phyloP scores from a whole-genome alignment of 768 basidiomycete genomes.

The Podaxis carcinomalis region DNA sequence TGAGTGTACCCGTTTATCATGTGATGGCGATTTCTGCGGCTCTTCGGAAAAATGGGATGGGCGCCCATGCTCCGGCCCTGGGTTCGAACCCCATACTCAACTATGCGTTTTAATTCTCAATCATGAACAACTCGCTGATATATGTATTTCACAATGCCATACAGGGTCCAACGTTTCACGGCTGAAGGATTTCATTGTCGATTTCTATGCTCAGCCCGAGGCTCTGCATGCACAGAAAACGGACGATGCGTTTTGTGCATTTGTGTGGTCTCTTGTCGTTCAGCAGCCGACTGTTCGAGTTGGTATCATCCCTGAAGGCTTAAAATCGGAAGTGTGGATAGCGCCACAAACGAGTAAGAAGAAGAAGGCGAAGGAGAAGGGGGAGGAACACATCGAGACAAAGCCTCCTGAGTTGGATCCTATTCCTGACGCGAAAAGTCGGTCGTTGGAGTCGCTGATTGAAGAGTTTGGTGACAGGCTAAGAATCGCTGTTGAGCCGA shows the following conservation, averaged over 20 bases:
- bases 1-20: slow-evolving; percentile 41
- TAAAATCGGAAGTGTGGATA: slow-evolving; percentile 66
- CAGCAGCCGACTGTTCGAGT: slow-evolving; percentile 72
- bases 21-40: slow-evolving; percentile 19
- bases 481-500: slow-evolving; percentile 71
- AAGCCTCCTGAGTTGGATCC: slow-evolving; percentile 43
- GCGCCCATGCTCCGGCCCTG: slow-evolving; percentile 14
- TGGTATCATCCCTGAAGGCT: slow-evolving; percentile 60
- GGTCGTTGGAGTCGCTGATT: slow-evolving; percentile 52
- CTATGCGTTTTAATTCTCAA: slow-evolving; percentile 13
- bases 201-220: slow-evolving; percentile 52
- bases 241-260: slow-evolving; percentile 74
- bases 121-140: neutral
- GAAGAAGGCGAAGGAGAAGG: slow-evolving; percentile 58
- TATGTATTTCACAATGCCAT: slow-evolving; percentile 9
- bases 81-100: slow-evolving; percentile 44
- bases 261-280: slow-evolving; percentile 78
- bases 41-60: slow-evolving; percentile 1
- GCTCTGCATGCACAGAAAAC: slow-evolving; percentile 46
- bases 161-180: slow-evolving; percentile 75
- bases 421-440: slow-evolving; percentile 51
- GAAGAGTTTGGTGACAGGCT: slow-evolving; percentile 56
- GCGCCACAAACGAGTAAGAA: slow-evolving; percentile 71
- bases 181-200: slow-evolving; percentile 62
- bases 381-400: slow-evolving; percentile 40